phyloP scores from a whole-genome alignment of 352 stramenopile species.

The Pythium apleroticum region DNA sequence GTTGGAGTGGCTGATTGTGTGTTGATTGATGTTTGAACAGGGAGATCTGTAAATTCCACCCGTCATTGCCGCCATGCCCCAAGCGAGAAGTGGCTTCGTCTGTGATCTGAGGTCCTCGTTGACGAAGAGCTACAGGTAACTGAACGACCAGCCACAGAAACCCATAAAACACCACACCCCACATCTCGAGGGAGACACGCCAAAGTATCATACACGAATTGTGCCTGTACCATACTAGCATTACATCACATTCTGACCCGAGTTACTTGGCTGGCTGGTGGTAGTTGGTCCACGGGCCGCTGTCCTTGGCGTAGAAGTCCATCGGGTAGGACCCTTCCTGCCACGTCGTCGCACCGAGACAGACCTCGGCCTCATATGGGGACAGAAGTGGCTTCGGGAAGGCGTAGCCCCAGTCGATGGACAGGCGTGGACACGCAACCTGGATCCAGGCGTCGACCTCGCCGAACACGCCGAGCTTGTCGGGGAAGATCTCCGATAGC shows the following conservation, averaged over 20 bases:
- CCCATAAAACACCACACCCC: neutral
- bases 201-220: neutral
- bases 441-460: slow-evolving; percentile 98
- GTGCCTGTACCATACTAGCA: neutral
- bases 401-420: slow-evolving; percentile 98
- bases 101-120: slow-evolving; percentile 10
- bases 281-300: slow-evolving; percentile 98
- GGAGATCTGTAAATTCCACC: slow-evolving; percentile 76
- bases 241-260: neutral
- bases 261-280: slow-evolving; percentile 45
- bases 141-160: neutral
- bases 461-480: slow-evolving; percentile 87
- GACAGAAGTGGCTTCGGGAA: slow-evolving; percentile 96
- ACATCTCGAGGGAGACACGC: neutral
- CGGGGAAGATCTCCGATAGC: slow-evolving; percentile 97
- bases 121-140: neutral
- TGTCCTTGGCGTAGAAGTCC: slow-evolving; percentile 98
- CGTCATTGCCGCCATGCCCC: slow-evolving; percentile 34
- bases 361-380: slow-evolving; percentile 97
- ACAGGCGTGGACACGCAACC: slow-evolving; percentile 97
- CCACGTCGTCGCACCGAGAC: slow-evolving; percentile 88
- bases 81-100: slow-evolving; percentile 16
- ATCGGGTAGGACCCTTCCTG: slow-evolving; percentile 95
- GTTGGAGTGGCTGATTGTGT: neutral
- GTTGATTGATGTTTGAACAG: slow-evolving; percentile 25